These are phyloP conservation scores for Lecanicillium sp. DNA, from an alignment of 2,329 filamentous ascomycete species.

Conservation along the genomic window DNA sequence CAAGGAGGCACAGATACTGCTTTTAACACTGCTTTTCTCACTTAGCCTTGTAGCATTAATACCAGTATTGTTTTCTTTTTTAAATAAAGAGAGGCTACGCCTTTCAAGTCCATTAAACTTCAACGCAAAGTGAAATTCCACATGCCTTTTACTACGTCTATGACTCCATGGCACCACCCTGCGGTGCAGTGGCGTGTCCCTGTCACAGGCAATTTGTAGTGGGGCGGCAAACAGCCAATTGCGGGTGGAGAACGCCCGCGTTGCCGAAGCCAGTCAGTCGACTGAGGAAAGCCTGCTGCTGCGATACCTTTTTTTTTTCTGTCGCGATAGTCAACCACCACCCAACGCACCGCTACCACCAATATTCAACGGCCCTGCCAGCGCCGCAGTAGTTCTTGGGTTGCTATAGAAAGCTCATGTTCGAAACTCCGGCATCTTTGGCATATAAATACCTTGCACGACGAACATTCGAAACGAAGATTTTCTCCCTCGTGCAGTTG, in stretches of 20 bases:
- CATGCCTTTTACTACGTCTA: too few relatives aligned
- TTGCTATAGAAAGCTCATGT: too few relatives aligned
- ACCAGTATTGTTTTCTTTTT: too few relatives aligned
- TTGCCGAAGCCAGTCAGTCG: slow-evolving; percentile 6
- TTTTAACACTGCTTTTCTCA: too few relatives aligned
- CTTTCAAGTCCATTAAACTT: too few relatives aligned
- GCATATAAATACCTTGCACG: not conserved
- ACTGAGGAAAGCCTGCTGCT: not conserved
- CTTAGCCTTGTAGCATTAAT: too few relatives aligned
- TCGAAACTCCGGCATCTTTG: not conserved
- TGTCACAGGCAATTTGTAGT: not conserved
- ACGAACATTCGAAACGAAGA: not conserved
- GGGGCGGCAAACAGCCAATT: slow-evolving; percentile 6
- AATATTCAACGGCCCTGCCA: not conserved
- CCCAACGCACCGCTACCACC: not conserved
- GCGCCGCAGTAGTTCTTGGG: too few relatives aligned
- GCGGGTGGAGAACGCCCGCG: slow-evolving; percentile 1
- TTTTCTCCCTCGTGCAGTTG: not conserved
- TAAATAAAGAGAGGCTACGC: not conserved
- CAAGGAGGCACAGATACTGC: too few relatives aligned
- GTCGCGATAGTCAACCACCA: slow-evolving; percentile 2
- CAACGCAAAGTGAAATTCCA: too few relatives aligned
- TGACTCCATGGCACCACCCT: too few relatives aligned
- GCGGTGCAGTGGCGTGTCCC: too few relatives aligned
- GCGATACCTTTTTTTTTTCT: slow-evolving; percentile 7